Percentiles rank a stretch among this genome's conserved stretches.
Conservation (phyloP, 345 rosid species). For the Boechera retrofracta region DNA sequence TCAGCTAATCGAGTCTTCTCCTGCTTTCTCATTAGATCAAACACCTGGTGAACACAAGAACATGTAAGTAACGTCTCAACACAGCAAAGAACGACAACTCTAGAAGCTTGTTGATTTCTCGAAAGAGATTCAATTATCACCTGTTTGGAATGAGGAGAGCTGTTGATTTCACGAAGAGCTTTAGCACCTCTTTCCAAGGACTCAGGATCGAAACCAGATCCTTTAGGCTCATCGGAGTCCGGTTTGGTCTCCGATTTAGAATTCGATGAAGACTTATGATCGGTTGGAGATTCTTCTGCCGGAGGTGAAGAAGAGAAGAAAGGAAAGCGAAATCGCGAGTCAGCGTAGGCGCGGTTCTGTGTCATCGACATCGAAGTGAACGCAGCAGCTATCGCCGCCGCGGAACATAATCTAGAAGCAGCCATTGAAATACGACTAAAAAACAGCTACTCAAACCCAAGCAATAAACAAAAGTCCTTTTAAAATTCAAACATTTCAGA, state of each 20-base stretch:
- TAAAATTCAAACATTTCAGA: slow-evolving; percentile 8
- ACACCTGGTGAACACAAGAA: slow-evolving; percentile 59
- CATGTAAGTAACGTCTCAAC: slow-evolving; percentile 22
- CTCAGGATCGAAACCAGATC: slow-evolving; percentile 92
- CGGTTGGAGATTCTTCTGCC: slow-evolving; percentile 45
- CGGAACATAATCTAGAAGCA: slow-evolving; percentile 66
- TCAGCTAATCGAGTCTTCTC: slow-evolving; percentile 74
- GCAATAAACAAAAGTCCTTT: not conserved
- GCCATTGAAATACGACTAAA: slow-evolving; percentile 51
- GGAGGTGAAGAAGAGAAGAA: slow-evolving; percentile 55
- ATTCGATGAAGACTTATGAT: slow-evolving; percentile 43
- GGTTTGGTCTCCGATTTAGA: slow-evolving; percentile 47
- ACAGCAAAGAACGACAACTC: not conserved
- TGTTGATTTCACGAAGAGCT: slow-evolving; percentile 90
- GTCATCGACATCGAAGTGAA: slow-evolving; percentile 55
- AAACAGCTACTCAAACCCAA: not conserved
- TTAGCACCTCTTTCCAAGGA: slow-evolving; percentile 92
- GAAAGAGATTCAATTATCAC: slow-evolving; percentile 41
- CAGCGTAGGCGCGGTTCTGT: slow-evolving; percentile 64
- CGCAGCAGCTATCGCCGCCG: slow-evolving; percentile 63
- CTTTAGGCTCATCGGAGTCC: slow-evolving; percentile 66
- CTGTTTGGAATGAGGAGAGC: slow-evolving; percentile 75
- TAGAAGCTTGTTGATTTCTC: slow-evolving; percentile 66
- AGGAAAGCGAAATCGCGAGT: slow-evolving; percentile 63
- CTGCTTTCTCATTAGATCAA: slow-evolving; percentile 86